phyloP scores from a whole-genome alignment of 2,329 filamentous ascomycete genomes.

The Aspergillus novofumigatus region DNA sequence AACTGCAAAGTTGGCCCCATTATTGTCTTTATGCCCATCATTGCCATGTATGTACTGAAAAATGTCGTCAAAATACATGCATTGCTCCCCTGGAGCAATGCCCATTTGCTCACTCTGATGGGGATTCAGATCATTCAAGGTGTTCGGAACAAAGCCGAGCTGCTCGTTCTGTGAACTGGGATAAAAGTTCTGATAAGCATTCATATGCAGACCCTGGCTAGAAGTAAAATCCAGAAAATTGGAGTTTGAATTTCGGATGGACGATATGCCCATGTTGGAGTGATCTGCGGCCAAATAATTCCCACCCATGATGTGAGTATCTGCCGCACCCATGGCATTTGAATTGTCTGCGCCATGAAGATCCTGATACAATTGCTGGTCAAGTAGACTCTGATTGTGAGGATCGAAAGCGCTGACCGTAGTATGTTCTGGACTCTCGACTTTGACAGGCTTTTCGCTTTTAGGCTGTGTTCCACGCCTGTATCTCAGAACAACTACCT shows the following conservation, averaged over 20 bases:
- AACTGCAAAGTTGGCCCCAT: neutral
- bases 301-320: neutral
- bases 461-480: neutral
- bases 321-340: neutral
- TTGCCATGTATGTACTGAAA: neutral
- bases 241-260: neutral
- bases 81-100: neutral
- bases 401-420: neutral
- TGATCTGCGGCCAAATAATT: neutral
- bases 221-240: neutral
- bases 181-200: neutral
- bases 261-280: neutral
- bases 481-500: conserved; percentile 15
- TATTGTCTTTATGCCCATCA: neutral
- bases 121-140: neutral
- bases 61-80: neutral
- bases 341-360: neutral
- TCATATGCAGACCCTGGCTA: neutral
- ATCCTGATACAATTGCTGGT: neutral
- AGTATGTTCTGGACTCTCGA: neutral
- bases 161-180: neutral
- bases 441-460: neutral
- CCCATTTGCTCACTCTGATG: neutral
- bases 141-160: neutral
- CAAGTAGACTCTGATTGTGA: neutral